Conservation (phyloP, 768 basidiomycete species). For the Gloeophyllum trabeum region DNA sequence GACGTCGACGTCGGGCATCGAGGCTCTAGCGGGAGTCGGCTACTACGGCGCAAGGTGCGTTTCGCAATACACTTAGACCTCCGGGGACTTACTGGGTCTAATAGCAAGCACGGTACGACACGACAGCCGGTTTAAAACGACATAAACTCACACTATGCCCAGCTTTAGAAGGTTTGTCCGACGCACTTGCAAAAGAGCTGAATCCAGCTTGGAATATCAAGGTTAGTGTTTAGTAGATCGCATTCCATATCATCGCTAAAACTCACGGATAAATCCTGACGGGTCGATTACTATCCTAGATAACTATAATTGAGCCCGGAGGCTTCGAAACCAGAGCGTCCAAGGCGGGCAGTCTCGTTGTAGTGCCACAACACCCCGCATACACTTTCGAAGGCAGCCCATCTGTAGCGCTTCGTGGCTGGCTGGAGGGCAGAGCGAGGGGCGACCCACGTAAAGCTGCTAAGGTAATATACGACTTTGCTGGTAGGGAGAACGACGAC, state of each 20-base stretch:
- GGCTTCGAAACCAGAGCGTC: constrained; percentile 4
- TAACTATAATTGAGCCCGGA: constrained; percentile 11
- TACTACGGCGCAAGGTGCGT: constrained; percentile 18
- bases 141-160: neutral
- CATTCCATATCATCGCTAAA: neutral
- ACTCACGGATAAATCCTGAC: neutral
- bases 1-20: constrained; percentile 16
- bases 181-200: constrained; percentile 17
- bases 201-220: constrained; percentile 26
- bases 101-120: too few species aligned
- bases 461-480: neutral
- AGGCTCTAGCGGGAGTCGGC: constrained; percentile 3
- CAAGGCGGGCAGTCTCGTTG: neutral
- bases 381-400: constrained; percentile 6
- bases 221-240: constrained; percentile 8
- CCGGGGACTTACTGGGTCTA: too few species aligned
- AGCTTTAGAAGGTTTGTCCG: constrained; percentile 22
- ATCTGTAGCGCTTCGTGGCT: neutral
- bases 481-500: neutral
- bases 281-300: constrained; percentile 3
- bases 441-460: too few species aligned
- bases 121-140: neutral
- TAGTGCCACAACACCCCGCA: constrained; percentile 6
- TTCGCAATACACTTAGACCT: neutral
- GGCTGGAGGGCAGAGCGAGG: too few species aligned